A percentile compares a stretch with the other conserved stretches of the same genome.
phyloP scores from a whole-genome alignment of 73 alveolate genomes.

The Breviolum minutum region DNA sequence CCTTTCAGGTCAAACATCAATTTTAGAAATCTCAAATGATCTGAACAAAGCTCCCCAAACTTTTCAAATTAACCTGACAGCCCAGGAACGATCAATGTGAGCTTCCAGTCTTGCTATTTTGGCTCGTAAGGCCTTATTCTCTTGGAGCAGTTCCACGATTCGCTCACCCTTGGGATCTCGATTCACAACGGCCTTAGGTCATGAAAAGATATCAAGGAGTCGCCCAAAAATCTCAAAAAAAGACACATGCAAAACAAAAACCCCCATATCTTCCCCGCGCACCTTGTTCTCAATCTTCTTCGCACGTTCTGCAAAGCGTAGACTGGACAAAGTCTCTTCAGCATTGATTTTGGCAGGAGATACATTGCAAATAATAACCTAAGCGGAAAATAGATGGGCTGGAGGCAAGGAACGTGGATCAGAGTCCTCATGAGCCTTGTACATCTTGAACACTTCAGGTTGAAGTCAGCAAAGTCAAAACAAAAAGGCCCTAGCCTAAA shows the following conservation, averaged over 20 bases:
- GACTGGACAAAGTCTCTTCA: slow-evolving; percentile 67
- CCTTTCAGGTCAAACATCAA: too few relatives aligned
- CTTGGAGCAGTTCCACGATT: slow-evolving; percentile 64
- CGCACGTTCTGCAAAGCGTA: slow-evolving; percentile 96
- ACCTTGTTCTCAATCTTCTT: slow-evolving; percentile 96
- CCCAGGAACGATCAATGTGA: slow-evolving; percentile 37
- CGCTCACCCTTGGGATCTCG: slow-evolving; percentile 86
- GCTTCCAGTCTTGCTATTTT: slow-evolving; percentile 66
- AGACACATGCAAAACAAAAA: too few relatives aligned
- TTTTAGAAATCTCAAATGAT: too few relatives aligned
- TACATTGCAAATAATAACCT: slow-evolving; percentile 77
- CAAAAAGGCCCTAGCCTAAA: too few relatives aligned
- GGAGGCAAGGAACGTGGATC: neutral
- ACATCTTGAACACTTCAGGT: too few relatives aligned
- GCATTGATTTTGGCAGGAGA: slow-evolving; percentile 84
- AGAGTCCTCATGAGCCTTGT: too few relatives aligned
- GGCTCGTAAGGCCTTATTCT: slow-evolving; percentile 82
- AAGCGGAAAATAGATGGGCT: neutral
- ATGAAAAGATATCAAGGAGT: neutral
- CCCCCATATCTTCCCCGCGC: slow-evolving; percentile 45
- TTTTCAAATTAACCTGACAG: neutral
- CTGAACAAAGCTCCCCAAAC: too few relatives aligned
- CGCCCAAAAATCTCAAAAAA: too few relatives aligned
- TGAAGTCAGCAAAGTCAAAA: too few relatives aligned
- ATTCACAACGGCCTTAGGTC: slow-evolving; percentile 88